Evolutionary conservation across 352 stramenopile species (phyloP).

Genomic region (Globisporangium acanthophoron): DNA sequence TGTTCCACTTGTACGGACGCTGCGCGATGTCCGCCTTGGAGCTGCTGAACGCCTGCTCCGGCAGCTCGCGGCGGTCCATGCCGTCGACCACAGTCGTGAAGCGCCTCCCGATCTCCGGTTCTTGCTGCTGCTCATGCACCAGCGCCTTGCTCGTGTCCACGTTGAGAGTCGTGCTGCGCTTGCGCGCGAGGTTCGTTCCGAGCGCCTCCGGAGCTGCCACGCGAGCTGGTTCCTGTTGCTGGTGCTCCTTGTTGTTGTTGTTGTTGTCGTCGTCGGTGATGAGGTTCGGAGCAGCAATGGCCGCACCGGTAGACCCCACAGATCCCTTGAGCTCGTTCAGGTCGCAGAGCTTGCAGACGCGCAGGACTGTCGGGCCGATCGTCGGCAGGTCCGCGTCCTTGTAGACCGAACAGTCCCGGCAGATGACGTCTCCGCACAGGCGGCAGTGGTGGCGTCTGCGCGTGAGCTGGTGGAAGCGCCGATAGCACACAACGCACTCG

Average conservation of each 20-base stretch:
- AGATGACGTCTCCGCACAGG: slow-evolving; percentile 72
- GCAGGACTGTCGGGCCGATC: slow-evolving; percentile 54
- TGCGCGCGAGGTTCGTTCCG: slow-evolving; percentile 6
- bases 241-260: not conserved
- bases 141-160: slow-evolving; percentile 10
- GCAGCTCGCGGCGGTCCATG: slow-evolving; percentile 6
- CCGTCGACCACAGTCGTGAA: slow-evolving; percentile 14
- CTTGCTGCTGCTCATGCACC: slow-evolving; percentile 2
- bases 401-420: slow-evolving; percentile 60
- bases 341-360: slow-evolving; percentile 63
- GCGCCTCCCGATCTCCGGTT: slow-evolving; percentile 1
- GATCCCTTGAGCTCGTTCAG: slow-evolving; percentile 19
- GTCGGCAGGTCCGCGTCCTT: slow-evolving; percentile 66
- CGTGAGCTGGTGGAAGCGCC: slow-evolving; percentile 61
- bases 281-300: not conserved
- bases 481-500: slow-evolving; percentile 59
- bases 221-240: not conserved
- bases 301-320: slow-evolving; percentile 2
- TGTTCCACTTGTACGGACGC: slow-evolving; percentile 12
- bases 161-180: slow-evolving; percentile 14
- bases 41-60: slow-evolving; percentile 14
- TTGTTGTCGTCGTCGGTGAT: not conserved
- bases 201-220: not conserved
- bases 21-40: slow-evolving; percentile 13
- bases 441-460: slow-evolving; percentile 72